Percentiles rank a stretch among this genome's conserved stretches.
Conservation (phyloP, 306 rosid species). For the Phaseolus lunatus region DNA sequence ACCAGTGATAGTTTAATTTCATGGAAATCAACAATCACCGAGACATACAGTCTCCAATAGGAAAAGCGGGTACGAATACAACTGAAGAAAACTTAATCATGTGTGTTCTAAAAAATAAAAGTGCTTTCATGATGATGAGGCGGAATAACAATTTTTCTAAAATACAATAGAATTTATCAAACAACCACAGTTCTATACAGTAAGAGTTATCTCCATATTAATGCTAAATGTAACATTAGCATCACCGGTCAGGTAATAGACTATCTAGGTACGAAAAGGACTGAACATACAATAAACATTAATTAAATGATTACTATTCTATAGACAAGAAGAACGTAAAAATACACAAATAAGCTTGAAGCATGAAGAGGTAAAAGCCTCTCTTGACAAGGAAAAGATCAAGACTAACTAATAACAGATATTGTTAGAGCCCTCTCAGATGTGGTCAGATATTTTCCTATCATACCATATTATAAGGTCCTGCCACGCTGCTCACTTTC, state of each 20-base stretch:
- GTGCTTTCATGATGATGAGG: conserved; percentile 7
- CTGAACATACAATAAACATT: not conserved
- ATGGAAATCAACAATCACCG: conserved; percentile 15
- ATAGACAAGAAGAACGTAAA: conserved; percentile 32
- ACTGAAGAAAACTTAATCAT: not conserved
- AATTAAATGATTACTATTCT: conserved; percentile 18
- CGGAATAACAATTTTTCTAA: not conserved
- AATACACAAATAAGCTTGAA: conserved; percentile 28
- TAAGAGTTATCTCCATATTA: conserved; percentile 16
- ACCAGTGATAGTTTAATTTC: not conserved
- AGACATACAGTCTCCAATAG: not conserved
- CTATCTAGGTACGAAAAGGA: not conserved
- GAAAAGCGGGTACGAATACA: conserved; percentile 14
- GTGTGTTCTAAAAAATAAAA: conserved; percentile 3
- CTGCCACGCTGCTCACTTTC: conserved; percentile 92
- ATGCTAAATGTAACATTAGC: conserved; percentile 16
- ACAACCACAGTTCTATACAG: not conserved
- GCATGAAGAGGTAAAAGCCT: conserved; percentile 41
- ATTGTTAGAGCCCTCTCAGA: conserved; percentile 73
- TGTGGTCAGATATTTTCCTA: conserved; percentile 78
- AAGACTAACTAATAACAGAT: conserved; percentile 48
- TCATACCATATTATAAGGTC: conserved; percentile 88
- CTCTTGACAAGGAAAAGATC: conserved; percentile 40
- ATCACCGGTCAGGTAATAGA: conserved; percentile 17
- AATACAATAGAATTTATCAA: not conserved